Percentiles rank a stretch among this genome's conserved stretches.
Conservation (phyloP, 2,329 filamentous ascomycete species). For the Apiospora marii region DNA sequence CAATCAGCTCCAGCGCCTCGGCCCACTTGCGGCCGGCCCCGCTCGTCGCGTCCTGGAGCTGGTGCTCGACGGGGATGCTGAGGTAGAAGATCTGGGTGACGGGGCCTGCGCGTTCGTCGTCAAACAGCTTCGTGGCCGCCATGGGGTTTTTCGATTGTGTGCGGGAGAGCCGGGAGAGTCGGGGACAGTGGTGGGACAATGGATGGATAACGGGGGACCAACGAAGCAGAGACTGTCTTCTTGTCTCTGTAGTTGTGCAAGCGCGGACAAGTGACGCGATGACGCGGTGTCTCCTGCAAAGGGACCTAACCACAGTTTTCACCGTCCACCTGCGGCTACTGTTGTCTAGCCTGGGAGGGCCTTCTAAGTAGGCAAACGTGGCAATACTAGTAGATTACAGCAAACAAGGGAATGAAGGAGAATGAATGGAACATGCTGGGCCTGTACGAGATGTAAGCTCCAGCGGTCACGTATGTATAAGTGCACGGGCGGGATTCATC, state of each 20-base stretch:
- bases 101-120: background rate
- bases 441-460: background rate
- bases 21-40: constrained; percentile 12
- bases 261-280: too few species aligned
- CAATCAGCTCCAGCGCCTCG: constrained; percentile 8
- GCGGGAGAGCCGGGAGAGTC: too few species aligned
- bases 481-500: background rate
- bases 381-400: background rate
- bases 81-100: constrained; percentile 25
- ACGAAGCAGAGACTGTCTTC: background rate
- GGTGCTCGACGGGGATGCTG: constrained; percentile 22
- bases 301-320: background rate
- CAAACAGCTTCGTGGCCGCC: background rate
- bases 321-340: background rate
- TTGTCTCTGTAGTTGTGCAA: background rate
- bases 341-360: background rate
- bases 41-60: constrained; percentile 19
- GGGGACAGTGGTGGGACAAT: too few species aligned
- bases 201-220: background rate
- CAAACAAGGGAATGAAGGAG: background rate
- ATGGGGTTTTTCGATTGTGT: background rate
- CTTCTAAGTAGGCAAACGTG: background rate
- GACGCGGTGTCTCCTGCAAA: background rate
- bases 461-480: background rate
- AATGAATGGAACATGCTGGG: background rate